A percentile compares a stretch with the other conserved stretches of the same genome.
These are phyloP conservation scores for Suillus tomentosus DNA, from an alignment of 768 basidiomycete genomes.

Conservation along the genomic window DNA sequence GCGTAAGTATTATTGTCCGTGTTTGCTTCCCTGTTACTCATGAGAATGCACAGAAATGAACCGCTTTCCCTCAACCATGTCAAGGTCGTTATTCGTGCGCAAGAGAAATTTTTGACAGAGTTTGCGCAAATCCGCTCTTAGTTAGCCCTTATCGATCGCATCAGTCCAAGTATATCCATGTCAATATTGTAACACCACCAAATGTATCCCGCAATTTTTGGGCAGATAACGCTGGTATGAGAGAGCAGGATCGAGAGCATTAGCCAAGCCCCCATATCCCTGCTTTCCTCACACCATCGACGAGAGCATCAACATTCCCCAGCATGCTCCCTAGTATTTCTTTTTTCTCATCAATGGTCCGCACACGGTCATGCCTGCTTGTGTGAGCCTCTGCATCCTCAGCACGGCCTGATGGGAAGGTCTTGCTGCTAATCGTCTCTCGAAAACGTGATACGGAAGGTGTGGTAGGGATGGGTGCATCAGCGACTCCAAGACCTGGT, in stretches of 20 bases:
- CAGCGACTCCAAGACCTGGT: conserved; percentile 33
- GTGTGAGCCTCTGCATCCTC: conserved; percentile 16
- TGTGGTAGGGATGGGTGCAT: conserved; percentile 12
- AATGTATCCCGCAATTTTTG: background rate
- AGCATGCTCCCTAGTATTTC: conserved; percentile 77
- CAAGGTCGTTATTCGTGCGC: conserved; percentile 24
- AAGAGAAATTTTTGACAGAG: conserved; percentile 29
- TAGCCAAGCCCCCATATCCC: conserved; percentile 82
- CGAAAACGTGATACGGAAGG: conserved; percentile 15
- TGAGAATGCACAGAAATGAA: conserved; percentile 13
- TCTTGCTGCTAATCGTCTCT: conserved; percentile 12
- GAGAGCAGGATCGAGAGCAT: background rate
- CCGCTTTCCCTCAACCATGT: conserved; percentile 23
- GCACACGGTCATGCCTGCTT: conserved; percentile 28
- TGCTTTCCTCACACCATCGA: conserved; percentile 83
- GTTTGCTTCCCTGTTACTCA: background rate
- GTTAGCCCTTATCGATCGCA: background rate
- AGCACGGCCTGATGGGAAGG: background rate
- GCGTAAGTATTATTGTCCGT: conserved; percentile 15
- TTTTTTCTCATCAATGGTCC: conserved; percentile 83
- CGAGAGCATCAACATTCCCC: conserved; percentile 89
- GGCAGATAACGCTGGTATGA: background rate
- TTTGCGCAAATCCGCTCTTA: conserved; percentile 16
- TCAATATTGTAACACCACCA: conserved; percentile 7
- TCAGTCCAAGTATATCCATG: background rate